Evolutionary conservation across 2,329 filamentous ascomycete genomes (phyloP).

Genomic region (Neofusicoccum laricinum): DNA sequence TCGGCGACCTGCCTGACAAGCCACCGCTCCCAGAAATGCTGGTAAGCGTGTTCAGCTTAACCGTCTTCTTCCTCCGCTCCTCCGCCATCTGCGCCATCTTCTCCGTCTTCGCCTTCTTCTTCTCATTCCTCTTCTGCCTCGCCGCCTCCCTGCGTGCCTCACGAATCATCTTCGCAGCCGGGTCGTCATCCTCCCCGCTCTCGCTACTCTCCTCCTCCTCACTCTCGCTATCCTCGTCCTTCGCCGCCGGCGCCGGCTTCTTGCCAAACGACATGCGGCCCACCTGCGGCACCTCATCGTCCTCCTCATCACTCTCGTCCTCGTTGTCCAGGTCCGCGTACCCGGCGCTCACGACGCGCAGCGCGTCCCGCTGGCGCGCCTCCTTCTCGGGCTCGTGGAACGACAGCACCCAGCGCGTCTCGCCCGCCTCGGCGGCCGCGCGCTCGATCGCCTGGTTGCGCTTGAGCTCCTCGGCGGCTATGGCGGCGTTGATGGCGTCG

Average conservation of each 20-base stretch:
- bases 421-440: constrained; percentile 61
- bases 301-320: constrained; percentile 30
- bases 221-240: constrained; percentile 34
- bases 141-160: constrained; percentile 45
- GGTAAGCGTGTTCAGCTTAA: constrained; percentile 57
- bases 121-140: constrained; percentile 44
- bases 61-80: constrained; percentile 62
- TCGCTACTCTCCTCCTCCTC: constrained; percentile 29
- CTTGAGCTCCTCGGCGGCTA: constrained; percentile 66
- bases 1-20: constrained; percentile 19
- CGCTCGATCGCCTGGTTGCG: constrained; percentile 57
- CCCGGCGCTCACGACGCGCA: constrained; percentile 59
- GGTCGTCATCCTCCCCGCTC: constrained; percentile 41
- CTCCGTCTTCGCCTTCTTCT: constrained; percentile 48
- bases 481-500: constrained; percentile 59
- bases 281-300: constrained; percentile 27
- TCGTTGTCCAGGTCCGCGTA: constrained; percentile 48
- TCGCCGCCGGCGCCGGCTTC: constrained; percentile 37
- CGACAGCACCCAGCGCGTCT: constrained; percentile 74
- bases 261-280: constrained; percentile 53
- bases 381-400: constrained; percentile 43
- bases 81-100: constrained; percentile 54
- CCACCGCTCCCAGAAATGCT: constrained; percentile 52
- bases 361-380: constrained; percentile 35
- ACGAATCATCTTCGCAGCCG: constrained; percentile 43